Base-by-base conservation (phyloP, 495 filamentous ascomycete genomes). In the Daldinia concentrica region DNA sequence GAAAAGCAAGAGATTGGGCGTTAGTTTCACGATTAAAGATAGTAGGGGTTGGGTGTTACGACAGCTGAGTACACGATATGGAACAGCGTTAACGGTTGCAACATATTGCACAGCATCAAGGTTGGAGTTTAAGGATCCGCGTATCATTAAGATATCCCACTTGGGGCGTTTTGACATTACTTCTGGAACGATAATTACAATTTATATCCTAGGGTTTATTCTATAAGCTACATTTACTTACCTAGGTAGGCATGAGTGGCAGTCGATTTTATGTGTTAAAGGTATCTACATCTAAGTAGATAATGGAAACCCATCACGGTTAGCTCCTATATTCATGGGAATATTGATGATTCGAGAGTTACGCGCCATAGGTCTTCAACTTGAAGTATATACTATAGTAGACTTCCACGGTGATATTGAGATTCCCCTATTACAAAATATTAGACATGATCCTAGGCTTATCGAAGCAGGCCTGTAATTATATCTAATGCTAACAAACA, bases 51-150 rank as follows among this genome's bases (percentile, higher is more conserved):
- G 3, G 5, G 19, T 37, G 22, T 30, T 24, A 30, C 50, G 37
- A 52, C 41, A 19, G 22, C 36, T 6, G 30, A 63, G 59, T 51
- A 41, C 4, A 37, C 14, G 57, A 60, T 26, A 60, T 14, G 26
- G 36, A 29, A 59, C 19, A 6, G 41, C 19, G 26, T 5, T 36
- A 37, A n/a, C 34, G 14, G 36, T 59, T 45, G 36, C 48, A 60
- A 45, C 54, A 24, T 41, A 64, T 51, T 22, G 39, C 14, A 32
- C 48, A 17, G 58, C 52, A 71, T 71, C 50, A 54, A 3, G 58
- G 26, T 57, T 32, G 64, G 69, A 64, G 64, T 72, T 72, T 6
- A 36, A 43, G 69, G 56, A 51, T 67, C 57, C 55, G 24, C 48
- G 29, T 61, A 27, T 48, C 30, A 51, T 26, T 56, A 43, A 17